These are phyloP conservation scores for Pseudogymnoascus sp. DNA, from an alignment of 2,329 filamentous ascomycete species.

Conservation along the genomic window DNA sequence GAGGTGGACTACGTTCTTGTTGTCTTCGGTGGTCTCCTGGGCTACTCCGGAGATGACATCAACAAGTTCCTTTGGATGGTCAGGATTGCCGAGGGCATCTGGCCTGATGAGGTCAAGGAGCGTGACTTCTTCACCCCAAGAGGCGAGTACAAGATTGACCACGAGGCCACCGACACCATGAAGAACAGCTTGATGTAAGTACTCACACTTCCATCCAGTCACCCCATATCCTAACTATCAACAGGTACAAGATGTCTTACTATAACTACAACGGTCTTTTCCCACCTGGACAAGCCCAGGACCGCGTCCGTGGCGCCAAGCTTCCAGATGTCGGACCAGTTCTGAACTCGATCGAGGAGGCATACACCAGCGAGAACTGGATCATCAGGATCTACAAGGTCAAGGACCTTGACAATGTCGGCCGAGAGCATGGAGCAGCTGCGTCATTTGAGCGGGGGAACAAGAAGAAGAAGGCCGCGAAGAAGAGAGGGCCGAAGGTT, in stretches of 20 bases:
- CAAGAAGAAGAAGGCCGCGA: conserved; percentile 72
- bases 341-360: conserved; percentile 86
- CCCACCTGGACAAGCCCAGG: conserved; percentile 79
- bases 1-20: conserved; percentile 98
- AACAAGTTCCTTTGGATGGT: conserved; percentile 99
- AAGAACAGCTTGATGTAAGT: conserved; percentile 97
- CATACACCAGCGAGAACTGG: conserved; percentile 99
- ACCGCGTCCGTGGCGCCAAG: conserved; percentile 74
- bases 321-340: conserved; percentile 79
- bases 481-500: conserved; percentile 63
- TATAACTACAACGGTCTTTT: conserved; percentile 94
- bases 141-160: conserved; percentile 91
- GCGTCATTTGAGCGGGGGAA: conserved; percentile 67
- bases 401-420: conserved; percentile 95
- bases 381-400: conserved; percentile 99
- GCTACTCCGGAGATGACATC: conserved; percentile 97
- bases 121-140: conserved; percentile 88
- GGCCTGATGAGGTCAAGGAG: conserved; percentile 98
- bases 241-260: conserved; percentile 99
- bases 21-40: conserved; percentile 89
- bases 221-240: conserved; percentile 17
- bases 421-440: conserved; percentile 68
- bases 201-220: neutral
- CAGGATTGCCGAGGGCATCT: conserved; percentile 95
- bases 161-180: conserved; percentile 91